phyloP scores from a whole-genome alignment of 139 green algal genomes.

The Pedinophyceae sp. region DNA sequence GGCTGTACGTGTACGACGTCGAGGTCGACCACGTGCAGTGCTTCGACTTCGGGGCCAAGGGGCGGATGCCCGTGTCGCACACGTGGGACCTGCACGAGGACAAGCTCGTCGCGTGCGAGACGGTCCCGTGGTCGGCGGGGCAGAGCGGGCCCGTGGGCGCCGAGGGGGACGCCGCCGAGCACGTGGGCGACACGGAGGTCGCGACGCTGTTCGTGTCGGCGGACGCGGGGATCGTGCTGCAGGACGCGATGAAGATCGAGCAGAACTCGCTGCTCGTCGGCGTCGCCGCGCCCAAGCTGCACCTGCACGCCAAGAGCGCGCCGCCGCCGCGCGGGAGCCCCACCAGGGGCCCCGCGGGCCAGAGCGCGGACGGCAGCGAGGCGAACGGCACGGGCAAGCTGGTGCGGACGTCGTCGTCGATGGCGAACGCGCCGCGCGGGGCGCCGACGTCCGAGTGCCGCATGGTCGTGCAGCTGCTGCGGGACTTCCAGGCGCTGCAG shows the following conservation, averaged over 20 bases:
- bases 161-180: too few relatives aligned
- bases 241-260: constrained; percentile 28
- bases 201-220: constrained; percentile 34
- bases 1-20: constrained; percentile 28
- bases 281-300: constrained; percentile 21
- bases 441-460: too few relatives aligned
- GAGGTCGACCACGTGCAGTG: constrained; percentile 12
- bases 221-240: constrained; percentile 31
- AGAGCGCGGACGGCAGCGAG: constrained; percentile 1
- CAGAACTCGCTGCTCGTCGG: constrained; percentile 10
- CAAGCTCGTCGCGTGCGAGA: constrained; percentile 28
- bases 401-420: too few relatives aligned
- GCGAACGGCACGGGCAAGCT: too few relatives aligned
- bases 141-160: not conserved
- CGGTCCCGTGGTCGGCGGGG: constrained; percentile 6
- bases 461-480: too few relatives aligned
- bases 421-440: too few relatives aligned
- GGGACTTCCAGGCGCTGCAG: constrained; percentile 14
- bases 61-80: constrained; percentile 6
- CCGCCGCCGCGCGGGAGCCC: too few relatives aligned
- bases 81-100: constrained; percentile 34
- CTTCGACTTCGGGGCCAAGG: constrained; percentile 15
- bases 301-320: constrained; percentile 21
- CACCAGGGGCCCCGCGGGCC: constrained; percentile 4
- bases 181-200: constrained; percentile 14